Percentiles rank a stretch among this genome's conserved stretches.
Conservation (phyloP, 1,284 basidiomycete genomes). For the Cryptococcus sp. region DNA sequence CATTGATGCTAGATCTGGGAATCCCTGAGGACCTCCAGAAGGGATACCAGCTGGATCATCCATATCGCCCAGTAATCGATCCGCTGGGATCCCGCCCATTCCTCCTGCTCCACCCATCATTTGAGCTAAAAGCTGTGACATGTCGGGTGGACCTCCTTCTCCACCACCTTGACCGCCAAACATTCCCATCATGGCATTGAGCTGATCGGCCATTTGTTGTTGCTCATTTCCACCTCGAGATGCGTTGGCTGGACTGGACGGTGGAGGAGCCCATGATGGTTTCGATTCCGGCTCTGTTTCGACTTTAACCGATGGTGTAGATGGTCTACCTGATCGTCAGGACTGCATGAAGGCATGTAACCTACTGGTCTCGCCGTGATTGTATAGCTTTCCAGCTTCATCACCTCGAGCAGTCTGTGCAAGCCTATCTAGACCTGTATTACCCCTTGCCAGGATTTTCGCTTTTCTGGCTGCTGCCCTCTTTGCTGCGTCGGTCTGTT, state of each 20-base stretch:
- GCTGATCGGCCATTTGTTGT: slow-evolving; percentile 30
- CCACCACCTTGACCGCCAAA: slow-evolving; percentile 25
- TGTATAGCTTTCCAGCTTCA: slow-evolving; percentile 37
- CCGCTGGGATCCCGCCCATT: slow-evolving; percentile 2
- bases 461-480: slow-evolving; percentile 47
- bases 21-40: not conserved
- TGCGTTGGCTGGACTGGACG: not conserved
- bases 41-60: slow-evolving; percentile 31
- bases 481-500: slow-evolving; percentile 35
- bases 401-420: slow-evolving; percentile 45
- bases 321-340: not conserved
- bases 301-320: slow-evolving; percentile 3
- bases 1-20: slow-evolving; percentile 12
- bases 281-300: not conserved
- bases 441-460: slow-evolving; percentile 48
- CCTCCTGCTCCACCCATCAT: slow-evolving; percentile 23
- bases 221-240: slow-evolving; percentile 10
- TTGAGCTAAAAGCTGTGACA: slow-evolving; percentile 26
- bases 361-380: slow-evolving; percentile 14
- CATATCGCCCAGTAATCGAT: slow-evolving; percentile 25
- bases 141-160: slow-evolving; percentile 12
- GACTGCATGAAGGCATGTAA: not conserved
- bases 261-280: slow-evolving; percentile 3
- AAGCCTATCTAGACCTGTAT: slow-evolving; percentile 41
- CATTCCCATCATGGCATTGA: slow-evolving; percentile 42